These are phyloP conservation scores for Puccinia polysora DNA, from an alignment of 1,284 basidiomycete species.

Conservation along the genomic window DNA sequence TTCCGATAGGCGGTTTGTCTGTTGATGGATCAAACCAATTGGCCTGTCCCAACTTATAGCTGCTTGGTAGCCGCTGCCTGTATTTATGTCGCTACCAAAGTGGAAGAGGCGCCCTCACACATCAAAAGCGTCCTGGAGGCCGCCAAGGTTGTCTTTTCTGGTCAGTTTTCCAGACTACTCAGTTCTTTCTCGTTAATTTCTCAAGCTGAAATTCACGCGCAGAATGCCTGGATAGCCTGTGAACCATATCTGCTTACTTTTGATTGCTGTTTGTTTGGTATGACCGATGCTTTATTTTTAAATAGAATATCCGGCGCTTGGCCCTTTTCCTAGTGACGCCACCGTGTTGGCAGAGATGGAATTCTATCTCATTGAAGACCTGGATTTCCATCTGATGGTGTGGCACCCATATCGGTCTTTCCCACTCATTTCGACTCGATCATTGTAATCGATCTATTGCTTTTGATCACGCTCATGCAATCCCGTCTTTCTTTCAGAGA, in stretches of 20 bases:
- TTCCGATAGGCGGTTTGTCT: not conserved
- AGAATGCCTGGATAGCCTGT: not conserved
- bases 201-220: not conserved
- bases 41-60: slow-evolving; percentile 70
- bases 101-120: slow-evolving; percentile 89
- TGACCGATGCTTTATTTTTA: not conserved
- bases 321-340: slow-evolving; percentile 75
- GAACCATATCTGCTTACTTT: not conserved
- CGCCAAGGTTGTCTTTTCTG: slow-evolving; percentile 69
- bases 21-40: not conserved
- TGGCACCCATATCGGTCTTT: slow-evolving; percentile 86
- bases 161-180: slow-evolving; percentile 53
- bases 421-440: too few relatives aligned
- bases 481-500: not conserved
- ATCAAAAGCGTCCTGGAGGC: slow-evolving; percentile 88
- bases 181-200: not conserved
- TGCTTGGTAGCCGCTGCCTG: slow-evolving; percentile 88
- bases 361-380: slow-evolving; percentile 92
- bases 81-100: slow-evolving; percentile 91
- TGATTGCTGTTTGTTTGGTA: not conserved
- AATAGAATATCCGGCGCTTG: slow-evolving; percentile 50
- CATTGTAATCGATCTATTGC: too few relatives aligned
- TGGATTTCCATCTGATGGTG: slow-evolving; percentile 87
- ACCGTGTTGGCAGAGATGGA: slow-evolving; percentile 97
- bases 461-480: not conserved